A percentile compares a stretch with the other conserved stretches of the same genome.
These are phyloP conservation scores for Hypoxylon lenormandii DNA, from an alignment of 495 filamentous ascomycete species.

Conservation along the genomic window DNA sequence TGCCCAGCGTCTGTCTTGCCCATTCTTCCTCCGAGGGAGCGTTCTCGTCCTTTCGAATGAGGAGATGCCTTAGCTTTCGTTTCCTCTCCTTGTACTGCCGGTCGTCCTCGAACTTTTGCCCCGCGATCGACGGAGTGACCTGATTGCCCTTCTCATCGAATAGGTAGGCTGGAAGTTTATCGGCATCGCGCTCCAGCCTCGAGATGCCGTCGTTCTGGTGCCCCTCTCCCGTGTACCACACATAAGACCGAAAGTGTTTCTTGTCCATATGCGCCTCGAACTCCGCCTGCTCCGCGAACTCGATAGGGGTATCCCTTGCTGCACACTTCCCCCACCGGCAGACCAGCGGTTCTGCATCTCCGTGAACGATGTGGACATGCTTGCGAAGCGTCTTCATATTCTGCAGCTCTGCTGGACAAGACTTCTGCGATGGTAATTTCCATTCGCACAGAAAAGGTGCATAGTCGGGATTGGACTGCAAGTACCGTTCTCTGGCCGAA, in stretches of 20 bases:
- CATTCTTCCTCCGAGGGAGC: slow-evolving; percentile 58
- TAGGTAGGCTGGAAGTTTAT: slow-evolving; percentile 55
- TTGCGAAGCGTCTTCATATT: slow-evolving; percentile 76
- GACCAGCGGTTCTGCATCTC: slow-evolving; percentile 39
- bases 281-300: slow-evolving; percentile 49
- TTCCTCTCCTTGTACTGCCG: slow-evolving; percentile 52
- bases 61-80: slow-evolving; percentile 48
- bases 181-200: slow-evolving; percentile 32
- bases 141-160: slow-evolving; percentile 57
- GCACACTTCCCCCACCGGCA: slow-evolving; percentile 57
- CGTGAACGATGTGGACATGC: slow-evolving; percentile 72
- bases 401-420: slow-evolving; percentile 77
- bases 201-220: slow-evolving; percentile 54
- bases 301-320: slow-evolving; percentile 27
- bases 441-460: slow-evolving; percentile 57
- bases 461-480: slow-evolving; percentile 43
- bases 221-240: slow-evolving; percentile 77
- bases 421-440: slow-evolving; percentile 16
- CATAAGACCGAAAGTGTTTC: slow-evolving; percentile 68
- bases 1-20: slow-evolving; percentile 47
- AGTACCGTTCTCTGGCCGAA: slow-evolving; percentile 40
- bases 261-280: slow-evolving; percentile 73
- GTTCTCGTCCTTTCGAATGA: slow-evolving; percentile 52
- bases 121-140: slow-evolving; percentile 57
- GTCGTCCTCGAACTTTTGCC: slow-evolving; percentile 55